Evolutionary conservation across 1,284 basidiomycete species (phyloP), one percentile per base, ranked within the genome.

Genomic region (Pseudozyma tsukubaensis): DNA sequence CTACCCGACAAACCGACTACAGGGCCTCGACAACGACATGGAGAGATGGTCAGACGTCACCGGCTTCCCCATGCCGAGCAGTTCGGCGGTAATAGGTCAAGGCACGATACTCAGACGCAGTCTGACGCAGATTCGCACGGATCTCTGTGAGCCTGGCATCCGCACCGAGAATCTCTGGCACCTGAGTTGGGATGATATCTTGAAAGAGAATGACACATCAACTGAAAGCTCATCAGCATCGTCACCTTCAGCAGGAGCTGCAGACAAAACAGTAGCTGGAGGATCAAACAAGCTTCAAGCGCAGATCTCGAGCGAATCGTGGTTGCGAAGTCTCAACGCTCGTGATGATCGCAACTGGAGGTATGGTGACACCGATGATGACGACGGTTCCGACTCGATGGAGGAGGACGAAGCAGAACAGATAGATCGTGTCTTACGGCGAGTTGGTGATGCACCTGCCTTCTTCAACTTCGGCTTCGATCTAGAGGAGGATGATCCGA

Each of bases 121-220:
- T 54, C 36, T 61, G 49, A 68, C 66, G 2, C 64, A 60, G 14
- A 61, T 68, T 14, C 57, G 61, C 34, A 69, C 51, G 57, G 71
- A 73, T 32, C 32, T 73, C n/a, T 69, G 65, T 54, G 71, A 73
- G 45, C 60, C 71, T 16, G 71, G 71, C 32, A 65, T 73, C 34
- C 52, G 71, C 19, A 68, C 65, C 19, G 71, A 73, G 34, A 52
- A 69, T 37, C 51, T 73, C 3, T 73, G 71, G 71, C 58, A 63
- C 37, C 64, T 54, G 32, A 73, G 71, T 54, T 73, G 71, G 71
- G 34, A 50, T 9, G 71, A 73, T 29, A 53, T 32, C 19, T 48
- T 43, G 35, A 45, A 35, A 13, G 59, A 56, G 21, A n/a, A 7
- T 7, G 4, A 6, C 12, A 9, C 19, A 24, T 49, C 64, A 9